Percentiles rank a stretch among this genome's conserved stretches.
phyloP scores from a whole-genome alignment of 768 basidiomycete genomes.

The Tubosaeta sp. region DNA sequence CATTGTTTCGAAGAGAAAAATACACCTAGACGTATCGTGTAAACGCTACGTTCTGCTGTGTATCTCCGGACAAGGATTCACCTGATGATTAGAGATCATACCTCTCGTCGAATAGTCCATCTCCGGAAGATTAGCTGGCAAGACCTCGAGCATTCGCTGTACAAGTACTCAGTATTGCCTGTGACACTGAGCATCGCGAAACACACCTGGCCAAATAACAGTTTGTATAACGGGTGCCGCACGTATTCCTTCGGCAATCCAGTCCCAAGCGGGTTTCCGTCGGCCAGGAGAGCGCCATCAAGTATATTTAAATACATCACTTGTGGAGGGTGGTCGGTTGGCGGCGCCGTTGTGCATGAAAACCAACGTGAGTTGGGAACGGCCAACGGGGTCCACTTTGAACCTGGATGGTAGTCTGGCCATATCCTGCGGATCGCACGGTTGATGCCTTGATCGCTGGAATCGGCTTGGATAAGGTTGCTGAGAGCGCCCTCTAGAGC shows the following conservation, averaged over 20 bases:
- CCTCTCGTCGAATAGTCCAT: slow-evolving; percentile 24
- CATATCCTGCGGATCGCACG: slow-evolving; percentile 29
- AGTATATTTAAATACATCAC: slow-evolving; percentile 40
- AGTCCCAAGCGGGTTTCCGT: slow-evolving; percentile 20
- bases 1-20: slow-evolving; percentile 6
- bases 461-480: slow-evolving; percentile 4
- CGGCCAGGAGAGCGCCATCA: slow-evolving; percentile 19
- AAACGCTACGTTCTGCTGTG: background rate
- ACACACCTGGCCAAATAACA: slow-evolving; percentile 20
- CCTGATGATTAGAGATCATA: slow-evolving; percentile 17
- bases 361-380: slow-evolving; percentile 30
- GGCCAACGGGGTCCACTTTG: slow-evolving; percentile 20
- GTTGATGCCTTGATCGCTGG: slow-evolving; percentile 23
- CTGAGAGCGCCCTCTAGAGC: slow-evolving; percentile 20
- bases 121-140: slow-evolving; percentile 18
- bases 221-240: slow-evolving; percentile 10
- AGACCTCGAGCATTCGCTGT: slow-evolving; percentile 12
- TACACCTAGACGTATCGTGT: slow-evolving; percentile 1
- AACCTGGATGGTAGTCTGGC: slow-evolving; percentile 24
- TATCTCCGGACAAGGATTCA: background rate
- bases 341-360: slow-evolving; percentile 15
- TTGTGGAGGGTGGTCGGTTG: slow-evolving; percentile 16
- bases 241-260: slow-evolving; percentile 11
- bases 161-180: background rate
- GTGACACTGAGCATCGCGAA: background rate